Base-by-base conservation (phyloP, 2,329 filamentous ascomycete genomes). In the Coniochaeta hoffmannii region DNA sequence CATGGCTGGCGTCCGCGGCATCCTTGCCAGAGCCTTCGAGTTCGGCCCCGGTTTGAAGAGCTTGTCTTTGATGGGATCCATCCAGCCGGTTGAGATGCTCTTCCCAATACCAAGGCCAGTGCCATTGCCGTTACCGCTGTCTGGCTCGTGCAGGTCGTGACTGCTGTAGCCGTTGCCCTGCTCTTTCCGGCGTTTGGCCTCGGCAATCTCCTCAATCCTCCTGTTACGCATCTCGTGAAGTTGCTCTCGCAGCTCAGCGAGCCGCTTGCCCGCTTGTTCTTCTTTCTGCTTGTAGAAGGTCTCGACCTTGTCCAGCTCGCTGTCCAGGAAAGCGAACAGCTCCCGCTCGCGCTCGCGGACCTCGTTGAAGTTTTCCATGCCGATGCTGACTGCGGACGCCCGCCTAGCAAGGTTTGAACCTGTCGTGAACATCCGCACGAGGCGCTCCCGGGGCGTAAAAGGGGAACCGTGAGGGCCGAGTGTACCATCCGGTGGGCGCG, bases 191-290 rank as follows among this genome's bases (percentile, higher is more conserved):
- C 57, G 65, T 57, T 65, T 74, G 46, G 71, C 65, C 46, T 74
- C 72, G 58, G 79, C 71, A 56, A 90, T 76, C 66, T 97, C 90
- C 53, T 87, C 80, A 28, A 90, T 79, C 22, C 93, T 85, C 14
- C 88, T 82, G 67, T 95, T 90, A 46, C 91, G 82, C 90, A 97
- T 96, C 63, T 95, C 88, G 66, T 96, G 92, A 31, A 99, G 78
- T 68, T 99, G 94, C 53, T 91, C 84, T 41, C 89, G 83, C 50
- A 99, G 76, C 4, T 87, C 69, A 0, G 76, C 73, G 24, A 97
- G 74, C 2, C 92, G 83, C 55, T 86, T 75, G 0, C 84, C 87
- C 0, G 93, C 90, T 66, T 97, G 90, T 28, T 89, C 81, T 67
- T 99, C 94, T 67, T 97, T 97, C 61, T 83, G 74, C 62, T 83